Evolutionary conservation across 1,284 basidiomycete species (phyloP), one percentile per base, ranked within the genome.

Genomic region (Puccinia horiana): DNA sequence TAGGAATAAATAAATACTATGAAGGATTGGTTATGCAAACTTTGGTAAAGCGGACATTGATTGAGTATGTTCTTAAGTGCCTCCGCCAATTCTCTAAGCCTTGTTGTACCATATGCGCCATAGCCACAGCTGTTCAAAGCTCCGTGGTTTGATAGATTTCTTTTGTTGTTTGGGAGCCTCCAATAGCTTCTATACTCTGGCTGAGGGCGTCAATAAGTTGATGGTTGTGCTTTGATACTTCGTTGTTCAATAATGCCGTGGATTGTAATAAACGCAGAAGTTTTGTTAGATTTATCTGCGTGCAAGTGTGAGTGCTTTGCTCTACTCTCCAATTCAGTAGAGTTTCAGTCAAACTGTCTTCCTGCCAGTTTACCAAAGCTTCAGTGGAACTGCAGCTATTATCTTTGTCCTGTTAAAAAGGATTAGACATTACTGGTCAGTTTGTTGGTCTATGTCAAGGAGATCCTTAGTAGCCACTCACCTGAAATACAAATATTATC

Each of bases 401-500:
- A 40, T 18, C 63, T 12, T 65, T 42, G 63, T 42, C 32, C 63
- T 65, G 20, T 23, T 16, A 29, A 65, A 32, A 40, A 42, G 23
- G 44, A 47, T 42, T 63, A 8, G 37, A 29, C 6, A 61, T 61
- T 58, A 9, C 4, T 23, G 23, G n/a, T 65, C 37, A 14, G 37
- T 65, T 54, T 54, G 52, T 16, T 54, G 37, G 32, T 65, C 63
- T 42, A 14, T n/a, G 18, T 40, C 37, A n/a, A n/a, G 63, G 40
- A 40, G 5, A 35, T 16, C 2, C 23, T 2, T 32, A 42, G 16
- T 4, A 12, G 11, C 5, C 63, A 65, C 63, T 65, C 37, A 42
- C 63, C 37, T 65, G 35, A 65, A 65, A 65, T 32, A 42, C 63
- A 65, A 65, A 65, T 65, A 65, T 23, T 6, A 42, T 42, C 37